Conservation (phyloP, 2,329 filamentous ascomycete genomes). For the Teratosphaeria destructans region DNA sequence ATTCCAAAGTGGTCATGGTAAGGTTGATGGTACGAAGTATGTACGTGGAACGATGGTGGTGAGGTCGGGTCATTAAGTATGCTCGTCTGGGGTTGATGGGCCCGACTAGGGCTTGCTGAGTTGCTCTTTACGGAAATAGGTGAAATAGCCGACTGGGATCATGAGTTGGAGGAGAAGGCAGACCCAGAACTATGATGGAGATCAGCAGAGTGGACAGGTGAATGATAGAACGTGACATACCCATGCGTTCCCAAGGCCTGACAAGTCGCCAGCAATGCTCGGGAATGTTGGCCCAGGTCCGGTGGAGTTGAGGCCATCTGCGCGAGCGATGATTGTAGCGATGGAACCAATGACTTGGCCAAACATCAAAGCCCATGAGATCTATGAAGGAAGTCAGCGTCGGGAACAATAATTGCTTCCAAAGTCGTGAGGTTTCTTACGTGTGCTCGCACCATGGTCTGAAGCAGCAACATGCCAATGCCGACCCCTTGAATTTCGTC, state of each 20-base stretch:
- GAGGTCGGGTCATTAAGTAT: neutral
- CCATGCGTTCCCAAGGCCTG: constrained; percentile 8
- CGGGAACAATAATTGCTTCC: neutral
- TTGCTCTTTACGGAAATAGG: constrained; percentile 50
- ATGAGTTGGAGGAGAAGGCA: constrained; percentile 47
- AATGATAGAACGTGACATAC: constrained; percentile 15
- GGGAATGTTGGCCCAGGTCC: constrained; percentile 53
- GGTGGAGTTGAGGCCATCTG: constrained; percentile 49
- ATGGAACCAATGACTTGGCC: constrained; percentile 53
- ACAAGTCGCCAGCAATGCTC: constrained; percentile 38
- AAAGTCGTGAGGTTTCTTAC: constrained; percentile 26
- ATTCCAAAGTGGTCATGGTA: neutral
- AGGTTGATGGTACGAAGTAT: neutral
- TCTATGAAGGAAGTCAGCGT: neutral
- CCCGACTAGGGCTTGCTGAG: constrained; percentile 40
- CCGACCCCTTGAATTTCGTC: constrained; percentile 57
- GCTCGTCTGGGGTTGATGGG: neutral
- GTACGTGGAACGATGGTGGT: neutral
- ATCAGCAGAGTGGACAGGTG: neutral
- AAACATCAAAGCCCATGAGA: constrained; percentile 47
- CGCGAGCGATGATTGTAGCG: constrained; percentile 52
- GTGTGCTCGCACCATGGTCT: constrained; percentile 50
- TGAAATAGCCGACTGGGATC: constrained; percentile 48
- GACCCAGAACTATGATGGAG: constrained; percentile 49
- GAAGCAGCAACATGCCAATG: constrained; percentile 53